Base-by-base conservation (phyloP, 1,139 yeast genomes). In the Entelexis paramagnoliae region DNA sequence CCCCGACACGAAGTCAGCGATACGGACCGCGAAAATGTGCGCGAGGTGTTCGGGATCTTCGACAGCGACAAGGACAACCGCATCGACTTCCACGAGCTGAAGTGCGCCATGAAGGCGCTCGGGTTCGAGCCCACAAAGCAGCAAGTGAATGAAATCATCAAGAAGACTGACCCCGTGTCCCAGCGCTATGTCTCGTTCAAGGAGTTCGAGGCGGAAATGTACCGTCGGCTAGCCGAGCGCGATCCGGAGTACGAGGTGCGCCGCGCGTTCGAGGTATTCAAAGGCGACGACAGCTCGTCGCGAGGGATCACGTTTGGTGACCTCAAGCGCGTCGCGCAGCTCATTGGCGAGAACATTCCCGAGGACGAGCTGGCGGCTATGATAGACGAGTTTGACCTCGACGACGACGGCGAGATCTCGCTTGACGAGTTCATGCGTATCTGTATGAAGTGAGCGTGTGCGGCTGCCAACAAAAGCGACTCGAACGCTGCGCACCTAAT, bases 301-400 rank as follows among this genome's bases (percentile, higher is more conserved):
- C 86, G 93, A 0, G 97, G 98, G 0, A 91, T 93, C 52, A 73
- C 65, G 54, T 72, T 91, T 51, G 77, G 91, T 59, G 86, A 89
- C 63, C 74, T 93, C 54, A 79, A 94, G 67, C 76, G 93, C 55
- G 95, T 91, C 1, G 94, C 97, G 17, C 84, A 84, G 62, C 97
- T 91, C 59, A 71, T 93, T 56, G 96, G 96, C 1, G 98, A 93
- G 66, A 85, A 83, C 62, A 72, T 93, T 55, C 83, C 87, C 10
- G 98, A 91, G 59, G 96, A 88, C 55, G 98, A 93, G 63, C 73
- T 93, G 52, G 77, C 84, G 59, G 96, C 97, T 13, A 91, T 93
- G 98, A 91, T 93, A 59, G 96, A 89, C 58, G 98, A 91, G 68
- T 93, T 93, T 64, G 99, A 93, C 68, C 71, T 91, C 54, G 97